Conservation (phyloP, 148 eudicot genomes). For the Chenopodium quinoa region DNA sequence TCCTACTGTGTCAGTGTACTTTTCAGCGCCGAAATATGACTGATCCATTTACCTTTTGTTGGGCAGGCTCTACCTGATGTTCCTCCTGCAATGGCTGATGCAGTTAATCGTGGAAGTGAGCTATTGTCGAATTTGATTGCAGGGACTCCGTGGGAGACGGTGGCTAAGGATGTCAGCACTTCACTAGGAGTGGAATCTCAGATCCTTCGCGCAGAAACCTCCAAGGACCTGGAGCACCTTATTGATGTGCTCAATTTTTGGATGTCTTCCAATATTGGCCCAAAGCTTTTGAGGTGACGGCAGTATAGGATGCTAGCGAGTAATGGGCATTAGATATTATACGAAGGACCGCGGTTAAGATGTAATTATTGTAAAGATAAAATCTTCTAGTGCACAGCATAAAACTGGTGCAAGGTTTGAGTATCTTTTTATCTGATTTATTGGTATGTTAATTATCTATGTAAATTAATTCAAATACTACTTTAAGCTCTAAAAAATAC, state of each 20-base stretch:
- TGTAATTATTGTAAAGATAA: neutral
- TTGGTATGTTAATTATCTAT: no score
- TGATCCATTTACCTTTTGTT: neutral
- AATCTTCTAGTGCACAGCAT: conserved; percentile 3
- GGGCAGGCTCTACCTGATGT: conserved; percentile 88
- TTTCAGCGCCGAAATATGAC: neutral
- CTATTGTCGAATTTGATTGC: conserved; percentile 65
- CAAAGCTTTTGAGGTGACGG: conserved; percentile 49
- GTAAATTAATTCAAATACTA: neutral
- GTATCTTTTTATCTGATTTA: neutral
- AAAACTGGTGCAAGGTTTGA: neutral
- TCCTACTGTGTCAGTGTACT: neutral
- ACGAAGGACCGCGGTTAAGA: neutral
- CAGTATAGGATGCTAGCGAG: conserved; percentile 1
- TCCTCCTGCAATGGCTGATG: conserved; percentile 92
- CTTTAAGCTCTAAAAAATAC: no score
- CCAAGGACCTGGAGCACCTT: conserved; percentile 70
- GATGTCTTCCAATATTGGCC: conserved; percentile 54
- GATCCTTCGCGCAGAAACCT: conserved; percentile 50
- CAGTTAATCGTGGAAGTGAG: conserved; percentile 86
- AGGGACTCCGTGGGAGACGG: conserved; percentile 93
- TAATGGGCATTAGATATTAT: neutral
- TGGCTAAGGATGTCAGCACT: conserved; percentile 68
- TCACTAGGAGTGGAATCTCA: conserved; percentile 64
- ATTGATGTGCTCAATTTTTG: conserved; percentile 74